A percentile compares a stretch with the other conserved stretches of the same genome.
Evolutionary conservation across 257 asterid species (phyloP).

Genomic region (Penstemon davidsonii): DNA sequence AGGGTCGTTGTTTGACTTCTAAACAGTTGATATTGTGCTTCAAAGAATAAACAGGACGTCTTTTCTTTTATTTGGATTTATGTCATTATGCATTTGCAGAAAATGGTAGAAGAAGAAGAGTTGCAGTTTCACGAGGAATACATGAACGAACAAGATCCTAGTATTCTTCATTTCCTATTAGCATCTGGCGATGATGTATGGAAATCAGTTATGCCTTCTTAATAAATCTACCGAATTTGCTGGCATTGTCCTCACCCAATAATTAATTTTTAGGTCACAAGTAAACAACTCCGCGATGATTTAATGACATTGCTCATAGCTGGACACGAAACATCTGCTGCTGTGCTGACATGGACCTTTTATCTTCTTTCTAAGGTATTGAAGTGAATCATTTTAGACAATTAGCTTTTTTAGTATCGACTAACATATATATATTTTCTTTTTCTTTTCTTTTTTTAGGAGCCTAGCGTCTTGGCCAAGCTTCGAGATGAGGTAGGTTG

Average conservation of each 20-base stretch:
- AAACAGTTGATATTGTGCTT: too few species aligned
- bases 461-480: conserved; percentile 84
- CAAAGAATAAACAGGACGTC: too few species aligned
- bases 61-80: too few species aligned
- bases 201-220: conserved; percentile 20
- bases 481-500: conserved; percentile 87
- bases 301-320: conserved; percentile 98
- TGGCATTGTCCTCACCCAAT: conserved; percentile 35
- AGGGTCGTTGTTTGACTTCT: too few species aligned
- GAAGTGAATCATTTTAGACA: too few species aligned
- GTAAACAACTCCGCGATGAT: conserved; percentile 99
- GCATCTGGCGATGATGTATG: conserved; percentile 98
- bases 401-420: too few species aligned
- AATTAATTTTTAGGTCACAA: conserved; percentile 64
- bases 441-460: conserved; percentile 40
- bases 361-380: conserved; percentile 85
- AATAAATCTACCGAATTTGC: conserved; percentile 27
- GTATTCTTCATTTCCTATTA: conserved; percentile 89
- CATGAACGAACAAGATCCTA: conserved; percentile 96
- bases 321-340: conserved; percentile 99
- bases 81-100: conserved; percentile 49
- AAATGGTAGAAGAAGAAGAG: conserved; percentile 95
- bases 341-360: conserved; percentile 96
- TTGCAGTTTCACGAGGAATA: conserved; percentile 96
- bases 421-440: background rate